Evolutionary conservation across 2,329 filamentous ascomycete species (phyloP).

Genomic region (Fusarium sp.): DNA sequence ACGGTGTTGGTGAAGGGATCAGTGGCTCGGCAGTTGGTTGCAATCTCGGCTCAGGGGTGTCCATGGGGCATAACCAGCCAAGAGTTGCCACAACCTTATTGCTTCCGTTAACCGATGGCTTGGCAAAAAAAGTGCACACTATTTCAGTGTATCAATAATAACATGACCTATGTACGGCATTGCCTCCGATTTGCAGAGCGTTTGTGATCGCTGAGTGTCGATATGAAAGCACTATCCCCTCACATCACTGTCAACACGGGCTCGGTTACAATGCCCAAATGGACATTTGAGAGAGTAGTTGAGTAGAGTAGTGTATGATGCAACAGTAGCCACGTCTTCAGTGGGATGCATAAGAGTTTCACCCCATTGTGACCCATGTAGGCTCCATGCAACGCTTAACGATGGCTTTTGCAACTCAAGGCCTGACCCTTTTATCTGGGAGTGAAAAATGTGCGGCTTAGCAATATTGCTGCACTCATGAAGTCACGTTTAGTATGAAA

Average conservation of each 20-base stretch:
- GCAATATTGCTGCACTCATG: accelerated
- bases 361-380: too few species aligned
- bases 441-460: background rate
- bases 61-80: background rate
- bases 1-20: background rate
- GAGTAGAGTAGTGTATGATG: too few species aligned
- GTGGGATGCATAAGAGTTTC: too few species aligned
- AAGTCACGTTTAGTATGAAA: background rate
- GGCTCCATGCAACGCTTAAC: too few species aligned
- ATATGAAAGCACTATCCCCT: background rate
- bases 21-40: background rate
- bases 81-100: background rate
- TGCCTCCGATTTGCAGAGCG: background rate
- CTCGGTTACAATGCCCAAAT: background rate
- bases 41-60: background rate
- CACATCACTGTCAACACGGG: background rate
- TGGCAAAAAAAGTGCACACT: background rate
- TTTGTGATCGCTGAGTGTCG: background rate
- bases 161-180: too few species aligned
- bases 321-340: too few species aligned
- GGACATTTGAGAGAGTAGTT: background rate
- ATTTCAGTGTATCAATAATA: too few species aligned
- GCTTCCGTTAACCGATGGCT: background rate
- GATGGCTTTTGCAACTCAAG: background rate
- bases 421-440: too few species aligned